Conservation (phyloP, 2,329 filamentous ascomycete genomes). For the Phialophora tarda region DNA sequence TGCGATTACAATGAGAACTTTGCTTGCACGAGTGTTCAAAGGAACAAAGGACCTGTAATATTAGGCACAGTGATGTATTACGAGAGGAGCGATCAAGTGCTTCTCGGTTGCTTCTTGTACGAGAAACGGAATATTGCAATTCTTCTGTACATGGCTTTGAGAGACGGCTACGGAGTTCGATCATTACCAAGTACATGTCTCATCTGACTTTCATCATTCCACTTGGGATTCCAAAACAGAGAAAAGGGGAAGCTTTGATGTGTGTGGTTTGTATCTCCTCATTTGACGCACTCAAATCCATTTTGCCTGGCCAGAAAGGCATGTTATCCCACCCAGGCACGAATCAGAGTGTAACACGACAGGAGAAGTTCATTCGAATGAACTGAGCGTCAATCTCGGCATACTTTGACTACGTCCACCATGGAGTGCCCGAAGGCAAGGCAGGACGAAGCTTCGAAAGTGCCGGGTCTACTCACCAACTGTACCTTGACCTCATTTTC, state of each 20-base stretch:
- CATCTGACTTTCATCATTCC: background rate
- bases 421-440: slow-evolving; percentile 31
- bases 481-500: slow-evolving; percentile 17
- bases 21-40: background rate
- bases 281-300: slow-evolving; percentile 23
- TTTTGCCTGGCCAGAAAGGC: slow-evolving; percentile 18
- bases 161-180: background rate
- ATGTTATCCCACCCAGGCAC: slow-evolving; percentile 20
- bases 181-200: background rate
- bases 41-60: background rate
- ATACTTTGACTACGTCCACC: slow-evolving; percentile 38
- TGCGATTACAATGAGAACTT: background rate
- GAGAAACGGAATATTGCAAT: background rate
- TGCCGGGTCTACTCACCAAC: slow-evolving; percentile 27
- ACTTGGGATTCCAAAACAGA: background rate
- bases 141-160: background rate
- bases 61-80: background rate
- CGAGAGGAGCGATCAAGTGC: background rate
- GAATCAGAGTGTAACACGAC: slow-evolving; percentile 20
- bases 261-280: slow-evolving; percentile 16
- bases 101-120: background rate
- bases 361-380: slow-evolving; percentile 13
- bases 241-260: background rate
- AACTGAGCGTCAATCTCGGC: slow-evolving; percentile 64
- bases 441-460: slow-evolving; percentile 39